Evolutionary conservation across 805 yeast genomes (phyloP).

Genomic region (Grigorovia transvaalensis): DNA sequence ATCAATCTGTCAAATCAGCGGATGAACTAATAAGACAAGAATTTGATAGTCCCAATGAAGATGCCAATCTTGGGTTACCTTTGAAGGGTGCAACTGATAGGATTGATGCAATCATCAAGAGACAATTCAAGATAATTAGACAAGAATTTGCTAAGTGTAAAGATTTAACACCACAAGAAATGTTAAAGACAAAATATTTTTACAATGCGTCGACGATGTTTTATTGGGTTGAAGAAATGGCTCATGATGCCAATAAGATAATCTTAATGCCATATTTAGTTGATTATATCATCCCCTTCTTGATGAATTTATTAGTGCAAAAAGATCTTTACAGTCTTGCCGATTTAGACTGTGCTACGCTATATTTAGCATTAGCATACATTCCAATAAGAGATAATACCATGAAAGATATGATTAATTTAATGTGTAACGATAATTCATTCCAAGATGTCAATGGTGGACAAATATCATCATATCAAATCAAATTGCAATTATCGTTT

Average conservation of each 20-base stretch:
- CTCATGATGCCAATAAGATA: constrained; percentile 43
- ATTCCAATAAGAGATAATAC: constrained; percentile 32
- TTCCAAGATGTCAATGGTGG: not conserved
- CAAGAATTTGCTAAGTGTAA: constrained; percentile 27
- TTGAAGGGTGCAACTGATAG: constrained; percentile 24
- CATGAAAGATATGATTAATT: constrained; percentile 1
- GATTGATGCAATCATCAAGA: constrained; percentile 31
- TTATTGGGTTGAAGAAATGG: constrained; percentile 45
- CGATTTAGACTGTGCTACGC: constrained; percentile 41
- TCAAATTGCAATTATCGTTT: constrained; percentile 57
- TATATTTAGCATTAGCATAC: constrained; percentile 39
- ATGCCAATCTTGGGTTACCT: constrained; percentile 29
- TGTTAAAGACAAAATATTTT: constrained; percentile 51
- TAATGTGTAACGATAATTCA: constrained; percentile 1
- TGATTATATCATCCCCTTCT: constrained; percentile 53
- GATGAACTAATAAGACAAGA: constrained; percentile 12
- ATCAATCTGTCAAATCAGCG: constrained; percentile 8
- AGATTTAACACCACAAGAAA: constrained; percentile 42
- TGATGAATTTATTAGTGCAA: constrained; percentile 52
- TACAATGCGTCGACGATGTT: constrained; percentile 56
- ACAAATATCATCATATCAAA: constrained; percentile 47
- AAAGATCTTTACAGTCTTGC: constrained; percentile 79
- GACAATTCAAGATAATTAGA: constrained; percentile 38
- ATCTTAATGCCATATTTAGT: constrained; percentile 44
- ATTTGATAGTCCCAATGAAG: constrained; percentile 1